These are phyloP conservation scores for Lotus japonicus DNA, from an alignment of 306 rosid species.

Conservation along the genomic window DNA sequence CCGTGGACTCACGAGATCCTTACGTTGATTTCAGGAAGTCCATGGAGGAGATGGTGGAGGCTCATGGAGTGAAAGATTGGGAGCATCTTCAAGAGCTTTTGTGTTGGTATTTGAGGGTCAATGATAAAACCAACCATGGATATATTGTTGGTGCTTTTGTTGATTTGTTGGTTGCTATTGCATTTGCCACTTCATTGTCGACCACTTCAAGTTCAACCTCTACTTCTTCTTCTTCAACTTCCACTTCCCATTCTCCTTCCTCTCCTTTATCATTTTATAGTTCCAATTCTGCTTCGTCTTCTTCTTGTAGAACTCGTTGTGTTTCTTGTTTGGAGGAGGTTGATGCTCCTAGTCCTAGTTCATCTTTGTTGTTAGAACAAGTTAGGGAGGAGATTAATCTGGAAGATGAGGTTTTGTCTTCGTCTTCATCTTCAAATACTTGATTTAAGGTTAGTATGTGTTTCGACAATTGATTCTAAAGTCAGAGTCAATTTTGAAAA, in stretches of 20 bases:
- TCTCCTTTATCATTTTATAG: slow-evolving; percentile 53
- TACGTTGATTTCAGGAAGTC: slow-evolving; percentile 64
- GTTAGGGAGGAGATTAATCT: slow-evolving; percentile 27
- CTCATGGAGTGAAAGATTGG: slow-evolving; percentile 62
- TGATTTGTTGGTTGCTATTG: slow-evolving; percentile 58
- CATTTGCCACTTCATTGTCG: not conserved
- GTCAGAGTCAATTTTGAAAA: no score
- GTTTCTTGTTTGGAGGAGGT: slow-evolving; percentile 46
- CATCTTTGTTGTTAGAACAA: slow-evolving; percentile 44
- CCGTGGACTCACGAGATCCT: slow-evolving; percentile 77
- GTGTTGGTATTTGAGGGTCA: slow-evolving; percentile 66
- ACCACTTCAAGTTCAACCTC: not conserved
- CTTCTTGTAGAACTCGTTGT: slow-evolving; percentile 38
- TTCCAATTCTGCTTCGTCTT: slow-evolving; percentile 35
- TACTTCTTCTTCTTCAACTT: not conserved
- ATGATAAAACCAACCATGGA: slow-evolving; percentile 53
- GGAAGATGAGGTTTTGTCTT: slow-evolving; percentile 11
- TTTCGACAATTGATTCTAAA: no score
- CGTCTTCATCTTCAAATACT: slow-evolving; percentile 10
- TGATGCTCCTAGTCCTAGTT: slow-evolving; percentile 21
- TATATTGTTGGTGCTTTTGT: slow-evolving; percentile 75
- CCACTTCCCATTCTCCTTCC: slow-evolving; percentile 25
- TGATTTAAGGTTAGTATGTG: not conserved
- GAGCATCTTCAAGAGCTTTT: slow-evolving; percentile 67
- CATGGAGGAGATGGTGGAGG: slow-evolving; percentile 91